Conservation (phyloP, 148 eudicot genomes). For the Silene uniflora region DNA sequence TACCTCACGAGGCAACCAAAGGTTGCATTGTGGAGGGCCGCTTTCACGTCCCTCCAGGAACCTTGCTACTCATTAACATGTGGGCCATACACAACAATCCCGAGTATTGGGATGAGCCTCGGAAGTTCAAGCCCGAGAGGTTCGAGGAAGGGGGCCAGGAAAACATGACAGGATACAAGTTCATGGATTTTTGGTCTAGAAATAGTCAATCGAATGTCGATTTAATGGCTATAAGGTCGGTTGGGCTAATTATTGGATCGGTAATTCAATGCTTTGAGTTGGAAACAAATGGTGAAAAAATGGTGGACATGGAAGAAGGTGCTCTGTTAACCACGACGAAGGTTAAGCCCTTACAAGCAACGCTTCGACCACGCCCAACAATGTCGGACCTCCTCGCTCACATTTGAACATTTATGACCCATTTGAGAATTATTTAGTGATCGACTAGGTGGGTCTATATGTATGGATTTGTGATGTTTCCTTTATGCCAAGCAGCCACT, state of each 20-base stretch:
- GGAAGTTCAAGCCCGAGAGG: constrained; percentile 37
- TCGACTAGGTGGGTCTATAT: no score
- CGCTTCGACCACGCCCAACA: neutral
- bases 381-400: neutral
- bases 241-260: constrained; percentile 23
- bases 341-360: constrained; percentile 1
- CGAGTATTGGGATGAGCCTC: constrained; percentile 28
- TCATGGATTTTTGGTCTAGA: constrained; percentile 32
- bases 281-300: constrained; percentile 20
- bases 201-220: constrained; percentile 31
- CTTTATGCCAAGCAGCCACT: no score
- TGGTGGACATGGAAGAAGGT: constrained; percentile 21
- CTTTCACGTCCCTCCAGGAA: constrained; percentile 31
- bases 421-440: no score
- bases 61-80: constrained; percentile 32
- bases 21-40: constrained; percentile 26
- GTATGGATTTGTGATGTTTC: no score
- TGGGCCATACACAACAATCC: constrained; percentile 48
- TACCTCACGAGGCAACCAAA: constrained; percentile 31
- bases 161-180: constrained; percentile 23
- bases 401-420: neutral
- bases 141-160: constrained; percentile 20
- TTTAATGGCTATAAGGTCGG: constrained; percentile 21
- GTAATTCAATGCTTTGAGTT: constrained; percentile 36
- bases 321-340: constrained; percentile 6